Percentiles rank a stretch among this genome's conserved stretches.
phyloP scores from a whole-genome alignment of 331 rosid genomes.

The Acacia pycnantha region DNA sequence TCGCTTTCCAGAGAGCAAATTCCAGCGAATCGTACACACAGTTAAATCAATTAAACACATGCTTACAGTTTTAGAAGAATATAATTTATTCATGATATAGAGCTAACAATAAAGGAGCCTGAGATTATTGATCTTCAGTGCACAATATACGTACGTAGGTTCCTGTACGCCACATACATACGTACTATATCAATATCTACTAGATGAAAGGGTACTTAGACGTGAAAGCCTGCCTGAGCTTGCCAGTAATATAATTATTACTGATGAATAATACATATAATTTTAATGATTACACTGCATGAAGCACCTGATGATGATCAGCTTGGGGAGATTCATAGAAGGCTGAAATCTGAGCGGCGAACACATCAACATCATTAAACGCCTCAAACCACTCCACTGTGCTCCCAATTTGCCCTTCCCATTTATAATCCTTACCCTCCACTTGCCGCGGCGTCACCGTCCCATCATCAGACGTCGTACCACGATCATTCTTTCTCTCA shows the following conservation, averaged over 20 bases:
- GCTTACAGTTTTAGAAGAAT: too few relatives aligned
- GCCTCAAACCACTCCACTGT: constrained; percentile 1
- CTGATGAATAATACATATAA: too few relatives aligned
- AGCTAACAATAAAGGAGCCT: background rate
- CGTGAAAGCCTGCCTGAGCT: too few relatives aligned
- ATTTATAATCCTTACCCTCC: background rate
- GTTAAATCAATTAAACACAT: background rate
- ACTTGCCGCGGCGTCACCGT: background rate
- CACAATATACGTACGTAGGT: background rate
- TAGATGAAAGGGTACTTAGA: too few relatives aligned
- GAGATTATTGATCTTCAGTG: background rate
- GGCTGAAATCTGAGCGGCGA: constrained; percentile 34
- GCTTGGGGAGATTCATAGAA: constrained; percentile 34
- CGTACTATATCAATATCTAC: too few relatives aligned
- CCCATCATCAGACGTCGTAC: background rate
- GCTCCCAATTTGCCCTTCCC: constrained; percentile 16
- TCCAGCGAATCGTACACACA: background rate
- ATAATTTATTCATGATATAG: too few relatives aligned
- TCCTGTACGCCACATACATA: too few relatives aligned
- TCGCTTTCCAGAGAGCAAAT: background rate
- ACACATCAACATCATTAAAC: constrained; percentile 33
- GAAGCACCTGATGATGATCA: constrained; percentile 18
- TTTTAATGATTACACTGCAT: background rate
- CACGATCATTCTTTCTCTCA: background rate
- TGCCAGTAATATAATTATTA: too few relatives aligned